phyloP scores from a whole-genome alignment of 176 grass and related monocot genomes.

The Olyra latifolia region DNA sequence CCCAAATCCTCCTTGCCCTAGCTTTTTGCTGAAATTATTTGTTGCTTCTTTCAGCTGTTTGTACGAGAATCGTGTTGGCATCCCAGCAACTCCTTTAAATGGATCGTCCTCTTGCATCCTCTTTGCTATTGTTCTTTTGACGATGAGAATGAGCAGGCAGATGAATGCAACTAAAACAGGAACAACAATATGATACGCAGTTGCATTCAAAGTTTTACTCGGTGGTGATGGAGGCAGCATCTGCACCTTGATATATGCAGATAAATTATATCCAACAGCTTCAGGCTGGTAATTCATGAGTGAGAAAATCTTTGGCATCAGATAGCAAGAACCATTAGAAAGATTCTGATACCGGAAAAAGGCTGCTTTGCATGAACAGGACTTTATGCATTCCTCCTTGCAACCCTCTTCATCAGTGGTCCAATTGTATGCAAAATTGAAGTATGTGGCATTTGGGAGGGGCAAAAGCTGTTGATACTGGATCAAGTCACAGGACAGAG shows the following conservation, averaged over 20 bases:
- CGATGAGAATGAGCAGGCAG: constrained; percentile 40
- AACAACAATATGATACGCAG: constrained; percentile 26
- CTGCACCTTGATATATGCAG: constrained; percentile 82
- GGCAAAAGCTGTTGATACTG: constrained; percentile 49
- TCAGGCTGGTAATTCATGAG: constrained; percentile 53
- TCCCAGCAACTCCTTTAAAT: constrained; percentile 61
- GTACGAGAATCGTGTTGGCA: constrained; percentile 70
- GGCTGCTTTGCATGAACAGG: constrained; percentile 70
- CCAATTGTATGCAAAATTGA: constrained; percentile 50
- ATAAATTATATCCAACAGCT: constrained; percentile 56
- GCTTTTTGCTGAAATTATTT: constrained; percentile 73
- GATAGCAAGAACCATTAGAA: constrained; percentile 56
- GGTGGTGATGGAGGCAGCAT: constrained; percentile 27
- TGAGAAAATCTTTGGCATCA: constrained; percentile 62
- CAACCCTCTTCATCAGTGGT: constrained; percentile 64
- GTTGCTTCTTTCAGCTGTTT: constrained; percentile 70
- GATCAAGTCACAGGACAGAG: constrained; percentile 54
- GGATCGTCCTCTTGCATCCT: constrained; percentile 55
- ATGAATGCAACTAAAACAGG: constrained; percentile 38
- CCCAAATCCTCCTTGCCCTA: constrained; percentile 86
- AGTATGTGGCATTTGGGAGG: constrained; percentile 54
- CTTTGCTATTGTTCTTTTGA: constrained; percentile 25
- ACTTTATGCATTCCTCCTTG: constrained; percentile 65
- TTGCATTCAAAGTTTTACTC: constrained; percentile 31
- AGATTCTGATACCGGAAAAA: constrained; percentile 54